Evolutionary conservation across 805 yeast species (phyloP).

Genomic region (Ogataea zsoltii): DNA sequence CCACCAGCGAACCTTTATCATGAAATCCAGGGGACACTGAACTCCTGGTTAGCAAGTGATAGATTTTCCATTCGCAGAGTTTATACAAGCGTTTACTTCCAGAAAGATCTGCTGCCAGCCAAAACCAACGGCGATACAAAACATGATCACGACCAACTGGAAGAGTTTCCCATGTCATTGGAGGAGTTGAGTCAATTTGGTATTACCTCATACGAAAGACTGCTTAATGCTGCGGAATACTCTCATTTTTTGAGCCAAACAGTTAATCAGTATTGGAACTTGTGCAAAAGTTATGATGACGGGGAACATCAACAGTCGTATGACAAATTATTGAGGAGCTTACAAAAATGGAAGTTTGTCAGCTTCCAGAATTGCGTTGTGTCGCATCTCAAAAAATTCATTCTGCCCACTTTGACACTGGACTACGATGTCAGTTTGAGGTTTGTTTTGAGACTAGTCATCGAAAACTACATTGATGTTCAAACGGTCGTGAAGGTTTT

Average conservation of each 20-base stretch:
- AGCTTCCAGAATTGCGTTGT: constrained; percentile 29
- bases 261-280: constrained; percentile 28
- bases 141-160: constrained; percentile 4
- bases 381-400: constrained; percentile 27
- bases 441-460: constrained; percentile 38
- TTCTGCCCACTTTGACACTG: constrained; percentile 33
- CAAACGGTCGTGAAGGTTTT: constrained; percentile 36
- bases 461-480: constrained; percentile 38
- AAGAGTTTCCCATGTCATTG: constrained; percentile 9
- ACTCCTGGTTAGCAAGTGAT: constrained; percentile 22
- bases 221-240: constrained; percentile 35
- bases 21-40: constrained; percentile 13
- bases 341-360: constrained; percentile 42
- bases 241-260: constrained; percentile 28
- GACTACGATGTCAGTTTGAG: constrained; percentile 39
- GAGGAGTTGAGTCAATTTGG: constrained; percentile 28
- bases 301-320: constrained; percentile 9
- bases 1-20: constrained; percentile 20
- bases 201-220: constrained; percentile 29
- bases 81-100: constrained; percentile 10
- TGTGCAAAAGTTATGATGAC: constrained; percentile 25
- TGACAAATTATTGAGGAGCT: constrained; percentile 19
- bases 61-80: constrained; percentile 12
- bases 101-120: constrained; percentile 7
- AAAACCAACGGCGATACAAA: background rate